Base-by-base conservation (phyloP, 371 early-diverging fungal species). In the Phascolomyces articulosus region DNA sequence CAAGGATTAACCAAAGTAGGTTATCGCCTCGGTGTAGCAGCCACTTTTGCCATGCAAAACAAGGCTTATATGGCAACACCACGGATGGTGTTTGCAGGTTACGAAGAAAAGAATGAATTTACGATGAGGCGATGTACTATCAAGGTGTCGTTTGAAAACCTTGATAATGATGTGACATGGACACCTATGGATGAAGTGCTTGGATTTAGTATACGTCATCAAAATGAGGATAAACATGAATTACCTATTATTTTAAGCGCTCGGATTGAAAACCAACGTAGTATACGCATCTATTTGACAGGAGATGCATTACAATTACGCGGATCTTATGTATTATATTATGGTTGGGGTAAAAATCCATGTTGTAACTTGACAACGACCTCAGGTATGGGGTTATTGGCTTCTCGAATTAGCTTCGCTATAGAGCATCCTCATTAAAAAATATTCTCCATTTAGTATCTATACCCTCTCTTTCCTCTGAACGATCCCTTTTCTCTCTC, bases 21-120 rank as follows among this genome's bases (percentile, higher is more conserved):
- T 4, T 34, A 66, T 7, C 68, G 78, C 4, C 24, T 81, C 23
- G 77, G 74, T 0, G 18, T 23, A 6, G 75, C 67, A 8, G 77
- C 77, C 11, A 24, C 44, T n/a, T 26, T 31, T 53, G 53, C 63
- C 8, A 18, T 53, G 4, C 41, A 44, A 40, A 53, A 48, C 1
- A 54, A 53, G 44, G 61, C 62, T 0, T 23, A 18, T 1, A 8
- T 18, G 26, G 41, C 49, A 24, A 44, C 34, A 18, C 63, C 51
- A 4, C 55, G 63, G 3, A 40, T 55, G 7, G 13, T 8, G 11
- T 20, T 18, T 31, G 51, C 27, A 16, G 21, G 21, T 21, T 24
- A 54, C 3, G 26, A 40, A 4, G 41, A 29, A n/a, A n/a, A 40
- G 28, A 27, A 38, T 23, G 55, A 31, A 18, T 41, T 1, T 24